Evolutionary conservation across 371 early-diverging fungal species (phyloP).

Genomic region (Syncephalastrum monosporum): DNA sequence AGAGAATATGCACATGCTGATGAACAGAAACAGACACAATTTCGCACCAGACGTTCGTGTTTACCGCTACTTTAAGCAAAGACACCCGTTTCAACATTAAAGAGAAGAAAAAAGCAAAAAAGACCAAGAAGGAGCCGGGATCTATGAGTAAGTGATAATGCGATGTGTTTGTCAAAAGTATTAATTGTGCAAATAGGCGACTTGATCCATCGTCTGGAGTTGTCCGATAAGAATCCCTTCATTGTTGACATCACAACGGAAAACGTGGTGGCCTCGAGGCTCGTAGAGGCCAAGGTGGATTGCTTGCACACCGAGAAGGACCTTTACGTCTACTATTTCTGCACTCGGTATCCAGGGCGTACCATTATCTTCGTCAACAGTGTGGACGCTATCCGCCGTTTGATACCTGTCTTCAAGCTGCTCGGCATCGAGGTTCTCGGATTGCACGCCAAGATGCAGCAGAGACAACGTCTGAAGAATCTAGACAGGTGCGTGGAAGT

Average conservation of each 20-base stretch:
- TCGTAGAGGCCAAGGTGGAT: slow-evolving; percentile 83
- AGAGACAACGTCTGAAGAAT: slow-evolving; percentile 90
- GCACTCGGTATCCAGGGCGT: slow-evolving; percentile 83
- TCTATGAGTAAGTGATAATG: slow-evolving; percentile 22
- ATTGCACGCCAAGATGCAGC: slow-evolving; percentile 94
- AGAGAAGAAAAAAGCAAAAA: slow-evolving; percentile 40
- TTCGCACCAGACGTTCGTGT: slow-evolving; percentile 90
- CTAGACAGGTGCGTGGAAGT: slow-evolving; percentile 63
- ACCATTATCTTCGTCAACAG: slow-evolving; percentile 95
- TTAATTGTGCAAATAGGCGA: slow-evolving; percentile 41
- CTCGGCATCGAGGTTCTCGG: slow-evolving; percentile 69
- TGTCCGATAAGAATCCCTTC: slow-evolving; percentile 68
- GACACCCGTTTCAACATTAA: slow-evolving; percentile 61
- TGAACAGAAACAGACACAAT: slow-evolving; percentile 21
- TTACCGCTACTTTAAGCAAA: slow-evolving; percentile 92
- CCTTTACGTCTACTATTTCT: slow-evolving; percentile 82
- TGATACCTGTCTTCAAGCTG: slow-evolving; percentile 78
- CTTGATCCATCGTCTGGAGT: slow-evolving; percentile 70
- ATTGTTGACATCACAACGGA: slow-evolving; percentile 72
- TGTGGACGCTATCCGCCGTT: slow-evolving; percentile 86
- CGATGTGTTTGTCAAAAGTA: slow-evolving; percentile 4
- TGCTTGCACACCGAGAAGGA: slow-evolving; percentile 88
- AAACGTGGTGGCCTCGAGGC: slow-evolving; percentile 60
- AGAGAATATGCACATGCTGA: slow-evolving; percentile 3
- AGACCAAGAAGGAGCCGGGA: slow-evolving; percentile 31